Base-by-base conservation (phyloP, 768 basidiomycete genomes). In the Podaxis pistillaris region DNA sequence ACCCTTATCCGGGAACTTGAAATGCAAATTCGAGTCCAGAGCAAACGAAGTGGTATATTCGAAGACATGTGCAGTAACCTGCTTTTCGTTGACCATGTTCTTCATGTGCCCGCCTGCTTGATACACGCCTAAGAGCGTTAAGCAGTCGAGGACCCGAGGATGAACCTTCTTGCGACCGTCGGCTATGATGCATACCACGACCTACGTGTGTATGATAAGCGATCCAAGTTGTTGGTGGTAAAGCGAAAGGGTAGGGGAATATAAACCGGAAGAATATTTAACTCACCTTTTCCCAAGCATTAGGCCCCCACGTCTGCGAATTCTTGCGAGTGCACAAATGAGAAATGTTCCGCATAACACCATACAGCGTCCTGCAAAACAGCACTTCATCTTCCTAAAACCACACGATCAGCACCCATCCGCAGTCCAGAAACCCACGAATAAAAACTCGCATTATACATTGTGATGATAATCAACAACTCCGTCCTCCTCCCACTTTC, bases 231-330 rank as follows among this genome's bases (percentile, higher is more conserved):
- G 6, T 12, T 1, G 26, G 28, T 9, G 12, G 3, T 9, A 24
- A 28, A 19, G 4, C n/a, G 6, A 41, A 41, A 41, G 13, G 40
- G n/a, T 12, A n/a, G n/a, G 40, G 17, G 15, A 40, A 54, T 65
- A 22, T 54, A 30, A 30, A 30, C 6, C 28, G 28, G 28, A 30
- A 30, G 28, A 30, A 30, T 30, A 7, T 30, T 30, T 30, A 7
- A 30, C 28, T 30, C 19, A 86, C 90, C 84, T 97, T 98, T 74
- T 98, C 94, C 96, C 96, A 98, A 3, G 94, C 90, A 50, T 96
- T 94, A 3, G 87, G 85, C 2, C 96, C 96, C 96, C 96, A 98
- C 4, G 94, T 97, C 68, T 93, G 91, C 9, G 91, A 94, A 63
- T 90, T 90, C 70, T 92, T 93, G 33, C 96, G 86, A 22, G 91